phyloP scores from a whole-genome alignment of 345 rosid genomes.

The Citrus inodora region DNA sequence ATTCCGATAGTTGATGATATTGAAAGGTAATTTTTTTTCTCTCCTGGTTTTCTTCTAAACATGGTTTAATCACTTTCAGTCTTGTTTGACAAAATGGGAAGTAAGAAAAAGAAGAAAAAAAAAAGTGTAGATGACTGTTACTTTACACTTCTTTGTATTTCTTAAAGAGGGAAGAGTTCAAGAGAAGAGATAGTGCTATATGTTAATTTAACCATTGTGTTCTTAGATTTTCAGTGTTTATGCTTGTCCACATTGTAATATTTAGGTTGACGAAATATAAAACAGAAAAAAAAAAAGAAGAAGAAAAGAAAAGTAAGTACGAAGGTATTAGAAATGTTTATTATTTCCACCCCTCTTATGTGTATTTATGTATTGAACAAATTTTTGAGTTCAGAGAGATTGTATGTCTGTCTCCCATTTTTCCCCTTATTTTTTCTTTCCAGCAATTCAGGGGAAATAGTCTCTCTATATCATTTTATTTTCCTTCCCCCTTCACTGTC shows the following conservation, averaged over 20 bases:
- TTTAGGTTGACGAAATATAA: neutral
- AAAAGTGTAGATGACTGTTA: neutral
- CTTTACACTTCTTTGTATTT: neutral
- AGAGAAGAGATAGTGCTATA: neutral
- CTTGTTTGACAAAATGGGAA: neutral
- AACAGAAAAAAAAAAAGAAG: no score
- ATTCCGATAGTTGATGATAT: constrained; percentile 80
- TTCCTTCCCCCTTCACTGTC: neutral
- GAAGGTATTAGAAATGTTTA: neutral
- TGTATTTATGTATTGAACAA: neutral
- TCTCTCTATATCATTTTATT: neutral
- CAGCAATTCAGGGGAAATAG: neutral
- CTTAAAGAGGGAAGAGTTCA: neutral
- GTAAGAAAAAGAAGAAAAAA: neutral
- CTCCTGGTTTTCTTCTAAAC: neutral
- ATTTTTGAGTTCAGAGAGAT: neutral
- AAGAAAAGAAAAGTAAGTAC: no score
- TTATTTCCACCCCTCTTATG: neutral
- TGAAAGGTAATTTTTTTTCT: constrained; percentile 39
- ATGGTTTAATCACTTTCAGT: neutral
- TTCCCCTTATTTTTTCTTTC: neutral
- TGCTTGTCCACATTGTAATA: neutral
- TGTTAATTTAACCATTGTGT: neutral
- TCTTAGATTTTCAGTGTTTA: neutral
- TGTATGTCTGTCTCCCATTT: neutral